These are phyloP conservation scores for Rutstroemia sp. DNA, from an alignment of 2,329 filamentous ascomycete species.

Conservation along the genomic window DNA sequence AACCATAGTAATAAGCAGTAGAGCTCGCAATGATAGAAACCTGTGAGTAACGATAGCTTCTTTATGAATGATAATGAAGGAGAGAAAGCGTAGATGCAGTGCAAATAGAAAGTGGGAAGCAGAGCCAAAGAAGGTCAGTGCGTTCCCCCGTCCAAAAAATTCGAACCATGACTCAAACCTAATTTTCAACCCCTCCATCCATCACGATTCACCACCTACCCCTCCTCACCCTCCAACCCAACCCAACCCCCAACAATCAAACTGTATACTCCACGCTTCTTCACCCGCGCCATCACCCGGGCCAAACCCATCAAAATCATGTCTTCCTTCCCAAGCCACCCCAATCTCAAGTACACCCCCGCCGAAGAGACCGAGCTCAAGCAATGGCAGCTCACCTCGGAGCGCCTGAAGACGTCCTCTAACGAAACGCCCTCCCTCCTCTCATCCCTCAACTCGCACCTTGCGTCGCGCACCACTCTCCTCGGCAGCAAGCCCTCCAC, in stretches of 20 bases:
- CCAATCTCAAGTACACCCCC: slow-evolving; percentile 62
- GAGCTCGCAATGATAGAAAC: too few species aligned
- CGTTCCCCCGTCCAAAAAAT: not conserved
- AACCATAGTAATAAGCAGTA: too few species aligned
- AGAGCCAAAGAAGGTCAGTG: not conserved
- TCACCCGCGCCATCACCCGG: slow-evolving; percentile 38
- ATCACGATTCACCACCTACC: slow-evolving; percentile 5
- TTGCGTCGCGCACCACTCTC: slow-evolving; percentile 80
- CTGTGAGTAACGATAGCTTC: too few species aligned
- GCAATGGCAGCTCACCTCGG: slow-evolving; percentile 77
- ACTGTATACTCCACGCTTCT: slow-evolving; percentile 25
- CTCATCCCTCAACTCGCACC: slow-evolving; percentile 74
- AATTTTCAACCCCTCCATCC: not conserved
- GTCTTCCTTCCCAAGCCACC: slow-evolving; percentile 44
- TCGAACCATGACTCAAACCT: not conserved
- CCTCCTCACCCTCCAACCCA: not conserved
- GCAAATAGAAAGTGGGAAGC: not conserved
- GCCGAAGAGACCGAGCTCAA: slow-evolving; percentile 80
- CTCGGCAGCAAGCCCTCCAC: slow-evolving; percentile 84
- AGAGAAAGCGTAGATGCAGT: not conserved
- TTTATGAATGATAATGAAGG: too few species aligned
- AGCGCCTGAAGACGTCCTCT: slow-evolving; percentile 55
- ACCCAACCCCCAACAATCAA: slow-evolving; percentile 18
- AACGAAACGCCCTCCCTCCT: slow-evolving; percentile 56
- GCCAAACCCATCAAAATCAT: slow-evolving; percentile 50